Conservation (phyloP, 345 rosid species). For the Jatropha curcas region DNA sequence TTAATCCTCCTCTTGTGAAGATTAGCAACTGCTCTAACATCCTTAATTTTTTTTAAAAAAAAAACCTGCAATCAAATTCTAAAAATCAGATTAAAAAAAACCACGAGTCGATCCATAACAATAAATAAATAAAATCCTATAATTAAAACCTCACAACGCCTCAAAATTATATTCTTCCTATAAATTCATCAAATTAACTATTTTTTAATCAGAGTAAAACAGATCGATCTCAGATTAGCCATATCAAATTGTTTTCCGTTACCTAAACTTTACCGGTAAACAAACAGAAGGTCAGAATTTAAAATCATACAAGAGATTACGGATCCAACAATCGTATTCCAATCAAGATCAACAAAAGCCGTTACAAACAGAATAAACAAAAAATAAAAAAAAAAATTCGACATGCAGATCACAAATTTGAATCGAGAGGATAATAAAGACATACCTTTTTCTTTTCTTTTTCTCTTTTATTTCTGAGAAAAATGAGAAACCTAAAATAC, state of each 20-base stretch:
- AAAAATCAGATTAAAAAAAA: neutral
- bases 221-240: neutral
- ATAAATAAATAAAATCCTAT: too few relatives aligned
- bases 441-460: neutral
- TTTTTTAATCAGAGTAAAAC: neutral
- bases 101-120: neutral
- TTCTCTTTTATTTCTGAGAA: neutral
- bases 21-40: slow-evolving; percentile 96
- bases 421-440: neutral
- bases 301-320: neutral
- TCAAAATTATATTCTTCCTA: too few relatives aligned
- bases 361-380: neutral
- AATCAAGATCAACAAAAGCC: neutral
- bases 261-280: too few relatives aligned
- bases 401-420: neutral
- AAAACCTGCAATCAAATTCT: slow-evolving; percentile 32
- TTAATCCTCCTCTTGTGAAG: slow-evolving; percentile 95
- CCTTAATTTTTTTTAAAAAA: slow-evolving; percentile 28
- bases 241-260: too few relatives aligned
- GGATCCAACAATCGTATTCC: neutral
- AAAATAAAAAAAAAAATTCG: neutral
- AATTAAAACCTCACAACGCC: too few relatives aligned
- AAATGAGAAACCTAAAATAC: neutral
- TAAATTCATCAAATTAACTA: too few relatives aligned
- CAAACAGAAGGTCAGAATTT: neutral